Evolutionary conservation across 495 filamentous ascomycete species (phyloP).

Genomic region (Hypoxylon intermedium): DNA sequence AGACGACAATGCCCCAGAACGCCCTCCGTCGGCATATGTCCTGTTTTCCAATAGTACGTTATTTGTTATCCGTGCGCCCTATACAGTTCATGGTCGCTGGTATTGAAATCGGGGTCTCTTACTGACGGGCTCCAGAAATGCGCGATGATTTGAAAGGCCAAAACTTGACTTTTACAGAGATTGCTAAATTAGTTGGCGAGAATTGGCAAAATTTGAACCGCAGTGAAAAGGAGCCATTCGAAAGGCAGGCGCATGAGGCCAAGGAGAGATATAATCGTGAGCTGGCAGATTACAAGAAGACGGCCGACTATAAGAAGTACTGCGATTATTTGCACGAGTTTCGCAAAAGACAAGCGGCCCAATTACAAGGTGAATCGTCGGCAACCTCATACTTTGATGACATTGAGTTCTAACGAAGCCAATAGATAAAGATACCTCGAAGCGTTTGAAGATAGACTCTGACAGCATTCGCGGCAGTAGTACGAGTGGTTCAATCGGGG

Average conservation of each 20-base stretch:
- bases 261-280: slow-evolving; percentile 76
- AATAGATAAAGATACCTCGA: slow-evolving; percentile 54
- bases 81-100: neutral
- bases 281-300: slow-evolving; percentile 76
- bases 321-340: slow-evolving; percentile 74
- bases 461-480: slow-evolving; percentile 43
- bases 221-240: slow-evolving; percentile 71
- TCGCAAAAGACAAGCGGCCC: slow-evolving; percentile 66
- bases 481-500: slow-evolving; percentile 43
- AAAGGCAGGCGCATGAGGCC: slow-evolving; percentile 68
- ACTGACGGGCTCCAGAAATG: slow-evolving; percentile 60
- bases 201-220: slow-evolving; percentile 74
- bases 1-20: slow-evolving; percentile 78
- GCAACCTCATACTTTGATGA: neutral
- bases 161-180: slow-evolving; percentile 78
- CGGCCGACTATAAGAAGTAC: slow-evolving; percentile 65
- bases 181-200: slow-evolving; percentile 81
- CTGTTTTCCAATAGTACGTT: slow-evolving; percentile 81
- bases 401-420: neutral
- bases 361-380: slow-evolving; percentile 50
- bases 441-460: slow-evolving; percentile 48
- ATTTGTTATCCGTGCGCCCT: no score
- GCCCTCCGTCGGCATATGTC: slow-evolving; percentile 81
- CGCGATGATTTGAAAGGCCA: slow-evolving; percentile 75
- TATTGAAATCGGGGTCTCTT: neutral